phyloP scores from a whole-genome alignment of 352 stramenopile genomes.

The Pythium coloratum region DNA sequence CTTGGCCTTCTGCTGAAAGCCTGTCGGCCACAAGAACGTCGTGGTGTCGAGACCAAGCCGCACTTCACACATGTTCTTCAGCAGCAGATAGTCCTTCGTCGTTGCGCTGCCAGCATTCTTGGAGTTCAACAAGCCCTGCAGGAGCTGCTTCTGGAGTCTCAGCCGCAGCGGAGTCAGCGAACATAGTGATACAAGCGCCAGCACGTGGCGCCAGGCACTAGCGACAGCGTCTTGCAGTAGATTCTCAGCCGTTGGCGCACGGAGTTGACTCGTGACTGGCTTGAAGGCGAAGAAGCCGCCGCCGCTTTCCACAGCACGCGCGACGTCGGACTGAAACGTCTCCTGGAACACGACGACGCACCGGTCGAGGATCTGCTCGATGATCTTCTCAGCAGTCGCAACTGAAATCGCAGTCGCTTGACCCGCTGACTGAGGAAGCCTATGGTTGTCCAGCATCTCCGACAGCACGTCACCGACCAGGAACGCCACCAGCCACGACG shows the following conservation, averaged over 20 bases:
- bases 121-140: slow-evolving; percentile 6
- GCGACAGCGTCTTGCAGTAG: slow-evolving; percentile 26
- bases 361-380: slow-evolving; percentile 34
- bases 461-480: slow-evolving; percentile 38
- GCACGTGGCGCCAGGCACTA: slow-evolving; percentile 29
- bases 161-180: slow-evolving; percentile 28
- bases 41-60: slow-evolving; percentile 36
- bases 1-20: slow-evolving; percentile 26
- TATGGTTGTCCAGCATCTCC: slow-evolving; percentile 4
- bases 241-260: slow-evolving; percentile 8
- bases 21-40: slow-evolving; percentile 15
- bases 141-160: slow-evolving; percentile 46
- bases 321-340: slow-evolving; percentile 39
- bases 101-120: slow-evolving; percentile 10
- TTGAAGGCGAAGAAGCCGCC: slow-evolving; percentile 63
- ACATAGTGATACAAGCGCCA: slow-evolving; percentile 26
- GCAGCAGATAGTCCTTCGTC: slow-evolving; percentile 37
- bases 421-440: background rate
- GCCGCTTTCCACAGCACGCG: slow-evolving; percentile 29
- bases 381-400: slow-evolving; percentile 17
- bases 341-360: slow-evolving; percentile 56
- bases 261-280: slow-evolving; percentile 9
- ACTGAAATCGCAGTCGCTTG: background rate
- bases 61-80: slow-evolving; percentile 42
- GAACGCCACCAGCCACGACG: slow-evolving; percentile 50